Evolutionary conservation across 768 basidiomycete genomes (phyloP).

Genomic region (Podaxis rugospora): DNA sequence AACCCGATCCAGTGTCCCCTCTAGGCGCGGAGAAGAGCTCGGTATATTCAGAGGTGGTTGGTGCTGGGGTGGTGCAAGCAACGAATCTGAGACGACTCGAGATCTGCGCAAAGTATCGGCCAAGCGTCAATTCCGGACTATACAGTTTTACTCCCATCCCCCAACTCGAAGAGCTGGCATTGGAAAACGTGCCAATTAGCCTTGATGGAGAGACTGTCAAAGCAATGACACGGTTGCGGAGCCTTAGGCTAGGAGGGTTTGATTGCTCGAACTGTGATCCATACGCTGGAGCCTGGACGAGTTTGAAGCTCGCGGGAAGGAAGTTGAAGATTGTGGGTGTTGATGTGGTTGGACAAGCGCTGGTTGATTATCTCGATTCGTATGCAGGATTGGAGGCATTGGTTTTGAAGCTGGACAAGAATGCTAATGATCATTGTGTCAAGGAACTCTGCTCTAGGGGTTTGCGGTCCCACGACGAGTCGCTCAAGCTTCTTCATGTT

Average conservation of each 20-base stretch:
- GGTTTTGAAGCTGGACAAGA: not conserved
- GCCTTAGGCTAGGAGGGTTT: not conserved
- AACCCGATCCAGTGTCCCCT: not conserved
- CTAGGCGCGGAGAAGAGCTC: not conserved
- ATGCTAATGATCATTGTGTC: not conserved
- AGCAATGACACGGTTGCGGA: not conserved
- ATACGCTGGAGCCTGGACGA: not conserved
- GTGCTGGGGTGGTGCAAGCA: not conserved
- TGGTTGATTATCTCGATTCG: constrained; percentile 3
- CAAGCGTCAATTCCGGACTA: not conserved
- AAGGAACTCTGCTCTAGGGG: not conserved
- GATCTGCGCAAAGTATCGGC: not conserved
- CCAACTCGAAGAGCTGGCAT: not conserved
- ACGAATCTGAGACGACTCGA: not conserved
- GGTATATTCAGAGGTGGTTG: not conserved
- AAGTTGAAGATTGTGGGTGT: not conserved
- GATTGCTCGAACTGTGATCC: constrained; percentile 2
- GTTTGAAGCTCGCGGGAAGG: not conserved
- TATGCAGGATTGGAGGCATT: constrained; percentile 2
- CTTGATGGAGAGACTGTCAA: not conserved
- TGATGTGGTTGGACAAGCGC: not conserved
- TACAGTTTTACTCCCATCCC: not conserved
- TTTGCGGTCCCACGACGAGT: not conserved
- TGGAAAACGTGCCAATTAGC: constrained; percentile 1
- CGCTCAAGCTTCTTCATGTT: constrained; percentile 1